Evolutionary conservation across 495 filamentous ascomycete species (phyloP), one percentile per base, ranked within the genome.

Genomic region (Cercophora sp.): DNA sequence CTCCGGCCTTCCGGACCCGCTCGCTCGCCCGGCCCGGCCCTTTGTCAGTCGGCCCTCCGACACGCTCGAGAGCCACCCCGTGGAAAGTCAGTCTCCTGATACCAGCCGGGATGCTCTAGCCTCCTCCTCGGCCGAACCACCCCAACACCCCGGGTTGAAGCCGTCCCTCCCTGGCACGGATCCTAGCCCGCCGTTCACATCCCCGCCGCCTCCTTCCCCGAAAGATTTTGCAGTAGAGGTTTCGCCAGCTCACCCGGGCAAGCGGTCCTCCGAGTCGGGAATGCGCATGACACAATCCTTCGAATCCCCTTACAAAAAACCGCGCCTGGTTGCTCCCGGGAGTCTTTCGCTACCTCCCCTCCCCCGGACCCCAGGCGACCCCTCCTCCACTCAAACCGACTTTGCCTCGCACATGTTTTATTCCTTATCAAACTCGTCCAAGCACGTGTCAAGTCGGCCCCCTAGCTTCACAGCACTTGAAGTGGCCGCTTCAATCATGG

Each of bases 401-500:
- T 41, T 58, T 16, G 56, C 72, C 0, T 82, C 75, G 4, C 81
- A 82, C 4, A 67, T 83, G 4, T 85, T 85, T 71, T 83, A 9
- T 5, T 20, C 45, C 8, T 8, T 83, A 62, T 80, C 80, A 6
- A 70, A 76, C 55, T 70, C 65, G 41, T 56, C 72, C n/a, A 67
- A 66, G 13, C 66, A 60, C 13, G 65, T 75, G 16, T 74, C 79
- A 2, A 55, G 60, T 8, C 70, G 81, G 19, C 81, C 77, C 3
- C 70, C 72, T 32, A 75, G 78, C 31, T 79, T 82, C 62, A n/a
- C n/a, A n/a, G n/a, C n/a, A n/a, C n/a, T n/a, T n/a, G n/a, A n/a
- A n/a, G n/a, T n/a, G 8, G 74, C 66, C n/a, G 73, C 76, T 32
- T 79, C 70, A 51, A 86, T 86, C 74, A 71, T 87, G 59, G 77